These are phyloP conservation scores for Citrus hindsii DNA, from an alignment of 345 rosid species.

Conservation along the genomic window DNA sequence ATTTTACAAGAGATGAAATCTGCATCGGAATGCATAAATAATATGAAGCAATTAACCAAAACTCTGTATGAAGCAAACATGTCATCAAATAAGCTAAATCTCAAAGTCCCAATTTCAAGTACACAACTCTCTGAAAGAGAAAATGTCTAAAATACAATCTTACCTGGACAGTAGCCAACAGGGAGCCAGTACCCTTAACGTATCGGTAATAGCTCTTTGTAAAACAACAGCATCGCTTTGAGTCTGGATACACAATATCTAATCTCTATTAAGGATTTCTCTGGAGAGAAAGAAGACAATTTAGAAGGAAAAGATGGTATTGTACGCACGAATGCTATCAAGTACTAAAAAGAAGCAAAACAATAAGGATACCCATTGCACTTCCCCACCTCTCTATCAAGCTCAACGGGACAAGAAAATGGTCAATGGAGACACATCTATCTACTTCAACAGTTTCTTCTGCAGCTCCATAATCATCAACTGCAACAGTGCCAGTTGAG, in stretches of 20 bases:
- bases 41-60: neutral
- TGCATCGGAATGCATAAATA: neutral
- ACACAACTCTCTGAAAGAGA: neutral
- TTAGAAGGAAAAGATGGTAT: neutral
- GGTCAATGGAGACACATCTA: conserved; percentile 26
- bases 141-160: conserved; percentile 4
- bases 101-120: neutral
- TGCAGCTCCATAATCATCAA: conserved; percentile 25
- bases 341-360: conserved; percentile 11
- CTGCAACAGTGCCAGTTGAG: conserved; percentile 15
- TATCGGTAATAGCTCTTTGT: conserved; percentile 93
- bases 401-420: conserved; percentile 61
- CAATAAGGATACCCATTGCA: conserved; percentile 85
- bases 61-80: neutral
- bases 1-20: neutral
- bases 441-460: conserved; percentile 33
- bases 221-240: conserved; percentile 90
- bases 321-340: neutral
- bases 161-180: conserved; percentile 83
- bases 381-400: conserved; percentile 93
- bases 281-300: neutral
- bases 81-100: neutral
- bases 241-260: conserved; percentile 91
- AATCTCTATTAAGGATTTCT: conserved; percentile 27
- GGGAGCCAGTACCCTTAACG: conserved; percentile 93